Evolutionary conservation across 2,329 filamentous ascomycete genomes (phyloP), one percentile per base, ranked within the genome.

Genomic region (Ophiostoma tasmaniense): DNA sequence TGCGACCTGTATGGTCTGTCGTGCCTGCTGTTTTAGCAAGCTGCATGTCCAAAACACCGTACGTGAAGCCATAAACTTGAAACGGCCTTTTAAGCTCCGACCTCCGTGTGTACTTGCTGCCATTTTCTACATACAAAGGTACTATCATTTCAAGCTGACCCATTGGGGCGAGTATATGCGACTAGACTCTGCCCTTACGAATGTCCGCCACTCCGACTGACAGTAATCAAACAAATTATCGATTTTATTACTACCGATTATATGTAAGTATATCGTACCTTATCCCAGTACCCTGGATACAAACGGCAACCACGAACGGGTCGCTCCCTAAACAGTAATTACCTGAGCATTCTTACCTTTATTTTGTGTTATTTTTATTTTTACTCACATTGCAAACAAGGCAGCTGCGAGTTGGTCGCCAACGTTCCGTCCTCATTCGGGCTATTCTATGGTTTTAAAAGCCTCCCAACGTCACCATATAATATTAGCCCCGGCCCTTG

Each of bases 391-490:
- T 45, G 20, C 42, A 45, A 45, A 6, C 17, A 45, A 55, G 50
- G 50, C 50, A 55, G n/a, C 50, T 52, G 22, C 50, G 7, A 55
- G 50, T n/a, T 55, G 11, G 7, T 55, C n/a, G n/a, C 50, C n/a
- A 22, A 25, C 50, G n/a, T 33, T 62, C 55, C 55, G 33, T 62
- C 55, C 55, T 62, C 28, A 33, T 62, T 62, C 7, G 55, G 55
- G 28, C 28, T 30, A 33, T 33, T n/a, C 33, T 3, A 25, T 25
- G 50, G 13, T 25, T 22, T 55, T 55, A 55, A 55, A 55, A 55
- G 50, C 14, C 45, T 22, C 22, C 50, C 50, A 62, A 62, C 28
- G 30, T 62, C 59, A 62, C 59, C 59, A 62, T 62, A 33, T 62
- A n/a, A 62, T 33, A 3, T 33, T 33, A 11, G 13, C 55, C 55